phyloP scores from a whole-genome alignment of 371 early-diverging fungal species.

The Saksenaea oblongispora region DNA sequence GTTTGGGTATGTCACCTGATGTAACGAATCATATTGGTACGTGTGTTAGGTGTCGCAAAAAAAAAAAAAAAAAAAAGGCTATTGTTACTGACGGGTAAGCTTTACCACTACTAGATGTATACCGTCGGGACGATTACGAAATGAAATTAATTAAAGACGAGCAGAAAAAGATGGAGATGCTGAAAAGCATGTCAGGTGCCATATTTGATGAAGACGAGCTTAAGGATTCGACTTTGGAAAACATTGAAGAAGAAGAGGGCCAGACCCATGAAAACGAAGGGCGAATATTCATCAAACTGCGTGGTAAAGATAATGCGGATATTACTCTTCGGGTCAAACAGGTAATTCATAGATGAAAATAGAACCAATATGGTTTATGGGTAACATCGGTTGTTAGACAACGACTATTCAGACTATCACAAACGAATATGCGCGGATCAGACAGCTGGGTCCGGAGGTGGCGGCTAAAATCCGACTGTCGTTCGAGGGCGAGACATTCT shows the following conservation, averaged over 20 bases:
- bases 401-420: conserved; percentile 6
- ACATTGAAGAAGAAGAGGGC: neutral
- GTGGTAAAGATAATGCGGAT: conserved; percentile 33
- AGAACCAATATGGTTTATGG: neutral
- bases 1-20: conserved; percentile 30
- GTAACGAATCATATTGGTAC: conserved; percentile 25
- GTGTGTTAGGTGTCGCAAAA: conserved; percentile 5
- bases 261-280: conserved; percentile 9
- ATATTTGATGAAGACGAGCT: conserved; percentile 6
- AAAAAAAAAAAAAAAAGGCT: neutral
- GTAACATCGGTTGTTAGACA: neutral
- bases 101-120: conserved; percentile 27
- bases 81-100: neutral
- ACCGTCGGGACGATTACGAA: conserved; percentile 26
- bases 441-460: conserved; percentile 3
- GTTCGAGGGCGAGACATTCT: conserved; percentile 39
- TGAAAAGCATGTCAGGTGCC: conserved; percentile 7
- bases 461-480: conserved; percentile 19
- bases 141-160: conserved; percentile 17
- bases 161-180: conserved; percentile 17
- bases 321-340: conserved; percentile 28
- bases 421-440: conserved; percentile 7
- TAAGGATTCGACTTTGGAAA: neutral
- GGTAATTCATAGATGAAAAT: conserved; percentile 16
- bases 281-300: conserved; percentile 26